Conservation (phyloP, 73 alveolate species). For the Paramecium sexaurelia region DNA sequence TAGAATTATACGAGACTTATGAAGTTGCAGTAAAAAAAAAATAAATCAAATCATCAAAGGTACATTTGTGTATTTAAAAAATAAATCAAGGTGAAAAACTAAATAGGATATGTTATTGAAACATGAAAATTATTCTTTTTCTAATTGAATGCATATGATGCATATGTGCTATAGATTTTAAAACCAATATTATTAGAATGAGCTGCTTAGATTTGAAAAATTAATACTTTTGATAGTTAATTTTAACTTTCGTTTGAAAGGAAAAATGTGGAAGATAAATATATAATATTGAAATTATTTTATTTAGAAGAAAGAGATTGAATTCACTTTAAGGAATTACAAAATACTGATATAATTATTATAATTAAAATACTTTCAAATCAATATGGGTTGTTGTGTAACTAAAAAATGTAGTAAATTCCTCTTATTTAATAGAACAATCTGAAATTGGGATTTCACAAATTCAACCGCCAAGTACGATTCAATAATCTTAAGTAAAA, state of each 20-base stretch:
- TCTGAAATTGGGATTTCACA: not conserved
- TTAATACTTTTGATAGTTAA: too few species aligned
- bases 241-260: slow-evolving; percentile 14
- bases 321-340: slow-evolving; percentile 6
- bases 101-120: slow-evolving; percentile 53
- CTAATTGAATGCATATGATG: slow-evolving; percentile 63
- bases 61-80: slow-evolving; percentile 22
- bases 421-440: not conserved
- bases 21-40: slow-evolving; percentile 27
- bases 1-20: slow-evolving; percentile 22
- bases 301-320: slow-evolving; percentile 8
- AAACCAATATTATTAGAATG: not conserved
- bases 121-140: slow-evolving; percentile 67
- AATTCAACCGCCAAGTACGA: not conserved
- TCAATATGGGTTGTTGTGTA: slow-evolving; percentile 29
- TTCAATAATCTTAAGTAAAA: not conserved
- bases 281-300: not conserved
- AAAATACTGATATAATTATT: not conserved
- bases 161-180: slow-evolving; percentile 63
- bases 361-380: not conserved
- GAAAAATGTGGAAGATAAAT: slow-evolving; percentile 25
- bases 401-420: not conserved
- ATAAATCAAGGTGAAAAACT: slow-evolving; percentile 52
- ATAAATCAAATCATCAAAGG: slow-evolving; percentile 23
- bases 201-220: too few species aligned